Percentiles rank a stretch among this genome's conserved stretches.
phyloP scores from a whole-genome alignment of 169 alveolate species.

The Pseudocohnilembus persalinus region DNA sequence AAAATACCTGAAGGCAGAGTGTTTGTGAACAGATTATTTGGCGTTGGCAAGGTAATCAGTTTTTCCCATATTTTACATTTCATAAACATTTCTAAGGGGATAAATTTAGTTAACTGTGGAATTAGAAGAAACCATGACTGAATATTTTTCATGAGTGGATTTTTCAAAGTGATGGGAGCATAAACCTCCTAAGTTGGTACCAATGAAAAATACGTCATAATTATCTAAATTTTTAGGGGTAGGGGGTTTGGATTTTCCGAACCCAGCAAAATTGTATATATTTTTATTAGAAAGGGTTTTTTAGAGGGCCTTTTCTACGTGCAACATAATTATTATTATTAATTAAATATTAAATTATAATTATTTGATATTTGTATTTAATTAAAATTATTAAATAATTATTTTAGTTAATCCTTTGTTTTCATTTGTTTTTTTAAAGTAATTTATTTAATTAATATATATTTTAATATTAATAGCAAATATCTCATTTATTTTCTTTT shows the following conservation, averaged over 20 bases:
- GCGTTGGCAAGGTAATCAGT: slow-evolving; percentile 36
- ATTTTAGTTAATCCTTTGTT: background rate
- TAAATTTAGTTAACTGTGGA: slow-evolving; percentile 29
- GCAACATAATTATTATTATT: background rate
- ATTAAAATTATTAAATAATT: too few species aligned
- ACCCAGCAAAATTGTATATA: slow-evolving; percentile 35
- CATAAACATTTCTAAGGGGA: slow-evolving; percentile 30
- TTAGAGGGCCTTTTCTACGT: background rate
- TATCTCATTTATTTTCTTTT: background rate
- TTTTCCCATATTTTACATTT: slow-evolving; percentile 32
- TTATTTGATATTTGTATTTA: background rate
- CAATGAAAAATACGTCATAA: slow-evolving; percentile 44
- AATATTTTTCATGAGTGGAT: slow-evolving; percentile 37
- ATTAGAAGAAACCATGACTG: slow-evolving; percentile 33
- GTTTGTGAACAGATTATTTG: slow-evolving; percentile 31
- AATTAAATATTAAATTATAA: too few species aligned
- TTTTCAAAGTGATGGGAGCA: slow-evolving; percentile 40
- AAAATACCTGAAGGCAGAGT: slow-evolving; percentile 14
- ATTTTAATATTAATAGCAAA: too few species aligned
- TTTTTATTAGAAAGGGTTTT: slow-evolving; percentile 6
- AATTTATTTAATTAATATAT: too few species aligned
- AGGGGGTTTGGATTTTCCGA: slow-evolving; percentile 34
- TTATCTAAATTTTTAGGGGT: slow-evolving; percentile 36
- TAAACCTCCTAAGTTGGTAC: slow-evolving; percentile 46
- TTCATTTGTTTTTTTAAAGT: too few species aligned